Conservation (phyloP, 495 filamentous ascomycete genomes). For the Hypoxylon trugodes region DNA sequence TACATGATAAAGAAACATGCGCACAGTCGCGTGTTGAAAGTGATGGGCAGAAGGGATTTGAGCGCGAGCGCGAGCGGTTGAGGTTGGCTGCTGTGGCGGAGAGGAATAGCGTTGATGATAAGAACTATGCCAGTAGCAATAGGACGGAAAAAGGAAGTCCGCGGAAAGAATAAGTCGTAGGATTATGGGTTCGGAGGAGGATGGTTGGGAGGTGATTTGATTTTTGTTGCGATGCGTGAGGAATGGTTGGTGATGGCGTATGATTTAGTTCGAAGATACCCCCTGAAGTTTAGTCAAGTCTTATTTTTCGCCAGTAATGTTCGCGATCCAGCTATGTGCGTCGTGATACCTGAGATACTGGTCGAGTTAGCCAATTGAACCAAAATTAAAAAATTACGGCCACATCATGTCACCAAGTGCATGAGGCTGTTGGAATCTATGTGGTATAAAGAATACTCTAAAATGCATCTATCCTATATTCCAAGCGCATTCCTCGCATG, state of each 20-base stretch:
- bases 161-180: not conserved
- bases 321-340: too few relatives aligned
- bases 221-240: not conserved
- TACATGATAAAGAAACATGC: conserved; percentile 5
- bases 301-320: too few relatives aligned
- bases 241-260: not conserved
- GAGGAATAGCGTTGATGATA: not conserved
- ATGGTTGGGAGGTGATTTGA: not conserved
- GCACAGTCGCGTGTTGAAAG: conserved; percentile 18
- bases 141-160: not conserved
- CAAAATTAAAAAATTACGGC: too few relatives aligned
- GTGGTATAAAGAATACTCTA: too few relatives aligned
- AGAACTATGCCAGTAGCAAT: not conserved
- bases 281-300: not conserved
- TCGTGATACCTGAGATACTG: too few relatives aligned
- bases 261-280: conserved; percentile 11
- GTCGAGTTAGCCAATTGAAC: too few relatives aligned
- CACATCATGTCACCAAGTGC: too few relatives aligned
- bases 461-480: too few relatives aligned
- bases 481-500: too few relatives aligned
- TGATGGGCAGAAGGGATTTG: conserved; percentile 28
- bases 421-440: too few relatives aligned
- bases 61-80: conserved; percentile 21
- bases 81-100: not conserved
- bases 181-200: not conserved